These are phyloP conservation scores for Capsella bursapastoris DNA, from an alignment of 345 rosid genomes.

Conservation along the genomic window DNA sequence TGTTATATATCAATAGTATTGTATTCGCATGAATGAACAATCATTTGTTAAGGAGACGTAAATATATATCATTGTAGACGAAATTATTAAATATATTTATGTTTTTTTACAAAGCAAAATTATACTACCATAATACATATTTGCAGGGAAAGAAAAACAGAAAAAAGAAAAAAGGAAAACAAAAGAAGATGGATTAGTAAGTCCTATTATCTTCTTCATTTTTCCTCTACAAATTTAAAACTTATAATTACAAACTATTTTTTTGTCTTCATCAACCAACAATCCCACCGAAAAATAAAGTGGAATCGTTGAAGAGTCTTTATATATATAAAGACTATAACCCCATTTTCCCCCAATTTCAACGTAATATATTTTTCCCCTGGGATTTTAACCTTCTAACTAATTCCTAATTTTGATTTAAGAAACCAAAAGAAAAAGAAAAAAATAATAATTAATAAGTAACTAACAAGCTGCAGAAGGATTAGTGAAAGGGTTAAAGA, in stretches of 20 bases:
- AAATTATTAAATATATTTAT: slow-evolving; percentile 20
- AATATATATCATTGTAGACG: slow-evolving; percentile 30
- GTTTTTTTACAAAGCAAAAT: slow-evolving; percentile 48
- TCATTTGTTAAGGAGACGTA: slow-evolving; percentile 42
- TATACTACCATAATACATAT: slow-evolving; percentile 22
- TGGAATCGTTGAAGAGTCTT: slow-evolving; percentile 50
- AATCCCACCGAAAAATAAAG: slow-evolving; percentile 78
- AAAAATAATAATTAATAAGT: slow-evolving; percentile 27
- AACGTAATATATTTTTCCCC: slow-evolving; percentile 13
- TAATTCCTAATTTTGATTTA: slow-evolving; percentile 13
- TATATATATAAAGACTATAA: slow-evolving; percentile 40
- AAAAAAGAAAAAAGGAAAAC: not conserved
- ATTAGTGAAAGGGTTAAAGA: slow-evolving; percentile 70
- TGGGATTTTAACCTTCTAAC: slow-evolving; percentile 16
- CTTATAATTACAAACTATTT: slow-evolving; percentile 53
- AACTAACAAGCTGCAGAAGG: slow-evolving; percentile 86
- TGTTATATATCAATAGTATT: slow-evolving; percentile 2
- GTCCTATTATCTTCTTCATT: slow-evolving; percentile 31
- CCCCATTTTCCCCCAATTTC: slow-evolving; percentile 24
- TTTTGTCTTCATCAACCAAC: slow-evolving; percentile 47
- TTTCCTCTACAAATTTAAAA: slow-evolving; percentile 55
- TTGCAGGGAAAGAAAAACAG: not conserved
- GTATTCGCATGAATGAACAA: slow-evolving; percentile 35
- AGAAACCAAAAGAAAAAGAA: slow-evolving; percentile 1
- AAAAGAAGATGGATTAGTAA: slow-evolving; percentile 41